phyloP scores from a whole-genome alignment of 306 rosid species.

The Hippophae tibetana region DNA sequence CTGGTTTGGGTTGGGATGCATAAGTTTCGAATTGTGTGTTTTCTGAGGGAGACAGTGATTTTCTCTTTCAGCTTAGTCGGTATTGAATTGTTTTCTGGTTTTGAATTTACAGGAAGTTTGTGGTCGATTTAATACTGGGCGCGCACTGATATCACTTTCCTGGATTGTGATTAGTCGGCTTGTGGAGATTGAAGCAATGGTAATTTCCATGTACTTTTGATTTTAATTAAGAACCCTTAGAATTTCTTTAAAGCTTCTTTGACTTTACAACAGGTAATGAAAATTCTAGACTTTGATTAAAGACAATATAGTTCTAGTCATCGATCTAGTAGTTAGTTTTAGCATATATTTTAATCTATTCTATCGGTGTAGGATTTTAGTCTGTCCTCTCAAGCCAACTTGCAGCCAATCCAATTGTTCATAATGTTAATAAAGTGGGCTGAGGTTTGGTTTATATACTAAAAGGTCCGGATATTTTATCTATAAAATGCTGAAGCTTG shows the following conservation, averaged over 20 bases:
- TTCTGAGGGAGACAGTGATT: not conserved
- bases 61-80: not conserved
- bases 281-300: conserved; percentile 3
- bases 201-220: conserved; percentile 13
- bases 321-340: conserved; percentile 5
- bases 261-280: not conserved
- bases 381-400: too few relatives aligned
- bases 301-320: conserved; percentile 3
- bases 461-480: too few relatives aligned
- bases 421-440: too few relatives aligned
- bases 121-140: conserved; percentile 6
- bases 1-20: conserved; percentile 4
- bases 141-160: conserved; percentile 65
- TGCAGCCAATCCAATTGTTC: too few relatives aligned
- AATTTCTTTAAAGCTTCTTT: not conserved
- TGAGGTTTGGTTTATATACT: too few relatives aligned
- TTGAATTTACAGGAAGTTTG: conserved; percentile 23
- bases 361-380: too few relatives aligned
- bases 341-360: not conserved
- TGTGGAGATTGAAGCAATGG: conserved; percentile 72
- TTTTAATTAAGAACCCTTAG: not conserved
- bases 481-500: too few relatives aligned
- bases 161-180: conserved; percentile 57
- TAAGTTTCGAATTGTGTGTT: not conserved
- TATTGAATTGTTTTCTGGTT: conserved; percentile 9